Evolutionary conservation across 225 moss, liverwort and hornwort genomes (phyloP), one percentile per base, ranked within the genome.

Genomic region (Pleurozium schreberi): DNA sequence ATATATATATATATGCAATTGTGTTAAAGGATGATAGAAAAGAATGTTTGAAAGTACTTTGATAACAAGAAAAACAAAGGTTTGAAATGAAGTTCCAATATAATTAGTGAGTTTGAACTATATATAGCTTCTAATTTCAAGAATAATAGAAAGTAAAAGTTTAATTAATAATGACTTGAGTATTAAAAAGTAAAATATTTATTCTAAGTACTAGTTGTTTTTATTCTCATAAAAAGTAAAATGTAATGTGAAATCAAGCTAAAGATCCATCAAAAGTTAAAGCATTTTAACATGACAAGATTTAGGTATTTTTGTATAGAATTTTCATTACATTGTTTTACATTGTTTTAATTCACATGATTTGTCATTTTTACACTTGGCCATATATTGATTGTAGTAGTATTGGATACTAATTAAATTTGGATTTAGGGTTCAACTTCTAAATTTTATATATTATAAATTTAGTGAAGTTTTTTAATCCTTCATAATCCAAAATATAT

Each of bases 1-100:
- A 43, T 40, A 53, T 67, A 55, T 25, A 57, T 84, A 43, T 40
- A 53, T 67, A 55, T 25, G 17, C 59, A 85, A 70, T 34, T 53
- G 3, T n/a, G 2, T 38, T 3, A 9, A 19, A 27, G 1, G 2
- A n/a, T 40, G 21, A 68, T 1, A n/a, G 1, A 67, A 52, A 3
- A 38, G n/a, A 6, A n/a, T 9, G 4, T 30, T 67, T 0, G 0
- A 42, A 57, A 57, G 14, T 22, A 14, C 22, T 45, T 33, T 22
- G 21, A 15, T 30, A 57, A 40, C 5, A 18, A 83, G 25, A 33
- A 38, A 79, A 53, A 33, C 8, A 2, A 19, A 52, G 47, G 6
- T 34, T 82, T 49, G 7, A 8, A 47, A 45, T 34, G 23, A 82
- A 36, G 8, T 45, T 23, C 15, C 11, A 47, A 34, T 63, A 5